Base-by-base conservation (phyloP, 2,329 filamentous ascomycete species). In the Aureobasidium melanogenum region DNA sequence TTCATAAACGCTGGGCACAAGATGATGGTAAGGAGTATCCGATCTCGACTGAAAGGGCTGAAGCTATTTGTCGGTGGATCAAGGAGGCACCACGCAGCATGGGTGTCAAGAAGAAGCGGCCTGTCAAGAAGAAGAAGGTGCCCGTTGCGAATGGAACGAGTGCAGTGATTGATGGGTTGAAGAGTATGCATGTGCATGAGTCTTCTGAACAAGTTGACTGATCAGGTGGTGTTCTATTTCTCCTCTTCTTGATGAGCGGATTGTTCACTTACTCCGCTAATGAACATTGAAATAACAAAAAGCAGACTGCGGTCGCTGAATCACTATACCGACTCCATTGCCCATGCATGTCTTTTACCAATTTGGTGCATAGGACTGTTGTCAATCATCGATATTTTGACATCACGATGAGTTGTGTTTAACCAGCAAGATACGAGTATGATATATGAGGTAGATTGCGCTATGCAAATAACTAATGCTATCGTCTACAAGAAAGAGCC, bases 41-140 rank as follows among this genome's bases (percentile, higher is more conserved):
- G 2, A 84, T 89, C 64, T 79, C 82, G 19, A 89, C 87, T 1
- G 86, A 88, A 64, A 80, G 89, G 24, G 88, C 88, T 0, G 80
- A 84, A 51, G 82, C 83, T 19, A 84, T 93, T 62, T 82, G 85
- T 0, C 75, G 82, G 44, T 94, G 89, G 89, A 82, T 93, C 17
- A 67, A 74, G 30, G 78, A 80, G 63, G 76, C 76, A 34, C 78
- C 77, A n/a, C 62, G 73, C 12, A 68, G 65, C 6, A 69, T 74
- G 48, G 74, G 67, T 1, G 71, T 70, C 63, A 75, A 70, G 68
- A 76, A 73, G 64, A 69, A 67, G 64, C 69, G 63, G 64, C 64
- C 68, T 26, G 61, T 63, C n/a, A 59, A 51, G 46, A 65, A 62
- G 62, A 62, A 55, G 46, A 46, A 43, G 36, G 47, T 28, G 48